Evolutionary conservation across 2,329 filamentous ascomycete species (phyloP), one percentile per base, ranked within the genome.

Genomic region (Dothistroma septosporum): DNA sequence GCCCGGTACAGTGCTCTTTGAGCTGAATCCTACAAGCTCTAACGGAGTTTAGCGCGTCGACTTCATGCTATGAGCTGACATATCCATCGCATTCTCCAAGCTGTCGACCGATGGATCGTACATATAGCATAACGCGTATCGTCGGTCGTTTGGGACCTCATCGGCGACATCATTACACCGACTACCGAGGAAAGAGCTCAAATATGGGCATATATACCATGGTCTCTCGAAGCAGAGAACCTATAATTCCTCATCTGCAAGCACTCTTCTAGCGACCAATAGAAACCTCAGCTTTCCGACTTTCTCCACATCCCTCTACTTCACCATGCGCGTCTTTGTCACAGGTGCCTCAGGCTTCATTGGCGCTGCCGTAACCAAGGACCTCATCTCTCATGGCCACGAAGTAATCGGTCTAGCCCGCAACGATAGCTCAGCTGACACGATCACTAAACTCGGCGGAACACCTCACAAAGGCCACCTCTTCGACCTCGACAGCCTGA

Each of bases 261-360:
- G 24, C 24, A 28, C 24, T 28, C 24, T 28, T 6, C 24, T 6
- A 28, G 24, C 24, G 24, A 28, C 6, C 24, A 28, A 28, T 28
- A 28, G 24, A 6, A 6, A 28, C 24, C 24, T 28, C 7, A 37
- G 33, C 33, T 11, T 37, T 37, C 10, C 33, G 7, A 37, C 33
- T 9, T 16, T 37, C n/a, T 28, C 24, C 24, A 28, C 6, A 3
- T 28, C 24, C 24, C 33, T 3, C 44, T 48, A 19, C 44, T 7
- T 48, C 44, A 24, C 10, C 22, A 52, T 52, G 48, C 19, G 24
- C 8, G 53, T 73, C 54, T 74, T 79, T 33, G 70, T 79, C 55
- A 78, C 76, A 4, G 77, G 77, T 53, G 77, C 77, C 19, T 78
- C 77, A 1, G 77, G 77, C 60, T 73, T 76, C 28, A 69, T 76